phyloP scores from a whole-genome alignment of 2,329 filamentous ascomycete genomes.

The Neofusicoccum sp. region DNA sequence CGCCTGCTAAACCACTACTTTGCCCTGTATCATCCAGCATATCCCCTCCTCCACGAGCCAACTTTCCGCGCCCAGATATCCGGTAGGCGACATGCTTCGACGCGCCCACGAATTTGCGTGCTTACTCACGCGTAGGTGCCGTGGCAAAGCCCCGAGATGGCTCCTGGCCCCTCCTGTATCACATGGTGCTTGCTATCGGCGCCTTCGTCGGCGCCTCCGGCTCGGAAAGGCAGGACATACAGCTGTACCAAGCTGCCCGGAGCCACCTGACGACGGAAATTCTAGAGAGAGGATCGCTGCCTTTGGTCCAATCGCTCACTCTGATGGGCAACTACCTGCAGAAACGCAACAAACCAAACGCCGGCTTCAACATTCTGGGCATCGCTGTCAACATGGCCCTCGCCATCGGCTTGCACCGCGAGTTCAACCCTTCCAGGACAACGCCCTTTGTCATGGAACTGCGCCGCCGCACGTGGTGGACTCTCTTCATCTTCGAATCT shows the following conservation, averaged over 20 bases:
- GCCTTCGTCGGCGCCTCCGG: slow-evolving; percentile 44
- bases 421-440: slow-evolving; percentile 49
- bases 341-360: slow-evolving; percentile 53
- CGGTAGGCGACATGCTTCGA: slow-evolving; percentile 41
- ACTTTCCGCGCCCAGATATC: slow-evolving; percentile 49
- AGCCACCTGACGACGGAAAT: slow-evolving; percentile 45
- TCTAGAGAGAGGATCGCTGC: slow-evolving; percentile 50
- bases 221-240: slow-evolving; percentile 44
- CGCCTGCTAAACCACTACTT: slow-evolving; percentile 44
- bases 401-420: slow-evolving; percentile 50
- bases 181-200: slow-evolving; percentile 47
- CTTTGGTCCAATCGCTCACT: slow-evolving; percentile 47
- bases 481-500: slow-evolving; percentile 46
- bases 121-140: background rate
- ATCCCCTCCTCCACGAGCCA: slow-evolving; percentile 49
- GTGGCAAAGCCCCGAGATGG: slow-evolving; percentile 42
- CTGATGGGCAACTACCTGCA: slow-evolving; percentile 51
- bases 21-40: slow-evolving; percentile 46
- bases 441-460: slow-evolving; percentile 39
- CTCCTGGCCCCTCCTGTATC: slow-evolving; percentile 37
- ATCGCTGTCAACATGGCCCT: slow-evolving; percentile 50
- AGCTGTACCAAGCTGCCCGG: slow-evolving; percentile 48
- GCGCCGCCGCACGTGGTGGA: slow-evolving; percentile 37
- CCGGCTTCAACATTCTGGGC: slow-evolving; percentile 50
- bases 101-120: background rate